phyloP scores from a whole-genome alignment of 495 filamentous ascomycete genomes.

The Penicillium alfredii region DNA sequence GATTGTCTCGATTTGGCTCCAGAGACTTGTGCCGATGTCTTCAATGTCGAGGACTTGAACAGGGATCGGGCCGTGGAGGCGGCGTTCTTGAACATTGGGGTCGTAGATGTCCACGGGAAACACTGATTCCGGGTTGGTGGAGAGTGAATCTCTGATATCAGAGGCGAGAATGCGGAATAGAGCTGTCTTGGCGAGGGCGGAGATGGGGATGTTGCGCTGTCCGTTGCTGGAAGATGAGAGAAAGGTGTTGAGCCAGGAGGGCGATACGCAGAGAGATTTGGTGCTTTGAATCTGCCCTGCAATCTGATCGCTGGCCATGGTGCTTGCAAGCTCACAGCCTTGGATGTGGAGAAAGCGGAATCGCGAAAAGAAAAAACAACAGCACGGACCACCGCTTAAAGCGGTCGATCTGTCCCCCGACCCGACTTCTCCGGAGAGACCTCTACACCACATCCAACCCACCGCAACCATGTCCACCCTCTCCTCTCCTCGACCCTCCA shows the following conservation, averaged over 20 bases:
- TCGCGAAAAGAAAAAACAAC: conserved; percentile 1
- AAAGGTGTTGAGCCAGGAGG: conserved; percentile 40
- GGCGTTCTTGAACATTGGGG: conserved; percentile 46
- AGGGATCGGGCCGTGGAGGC: conserved; percentile 52
- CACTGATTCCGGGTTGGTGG: conserved; percentile 40
- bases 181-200: conserved; percentile 70
- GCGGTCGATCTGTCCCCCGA: conserved; percentile 11
- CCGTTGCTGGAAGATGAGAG: conserved; percentile 26
- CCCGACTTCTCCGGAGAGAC: conserved; percentile 6
- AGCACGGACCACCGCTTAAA: conserved; percentile 32
- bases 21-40: conserved; percentile 68
- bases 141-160: conserved; percentile 61
- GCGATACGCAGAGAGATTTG: conserved; percentile 40
- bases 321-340: neutral
- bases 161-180: conserved; percentile 72
- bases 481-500: conserved; percentile 63
- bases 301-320: conserved; percentile 41
- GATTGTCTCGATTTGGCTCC: conserved; percentile 80
- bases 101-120: conserved; percentile 55
- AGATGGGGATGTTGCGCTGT: conserved; percentile 55
- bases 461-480: conserved; percentile 78
- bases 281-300: conserved; percentile 36
- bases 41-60: conserved; percentile 83
- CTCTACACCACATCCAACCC: conserved; percentile 4
- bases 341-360: too few species aligned